Base-by-base conservation (phyloP, 371 early-diverging fungal species). In the Mortierella sp. region DNA sequence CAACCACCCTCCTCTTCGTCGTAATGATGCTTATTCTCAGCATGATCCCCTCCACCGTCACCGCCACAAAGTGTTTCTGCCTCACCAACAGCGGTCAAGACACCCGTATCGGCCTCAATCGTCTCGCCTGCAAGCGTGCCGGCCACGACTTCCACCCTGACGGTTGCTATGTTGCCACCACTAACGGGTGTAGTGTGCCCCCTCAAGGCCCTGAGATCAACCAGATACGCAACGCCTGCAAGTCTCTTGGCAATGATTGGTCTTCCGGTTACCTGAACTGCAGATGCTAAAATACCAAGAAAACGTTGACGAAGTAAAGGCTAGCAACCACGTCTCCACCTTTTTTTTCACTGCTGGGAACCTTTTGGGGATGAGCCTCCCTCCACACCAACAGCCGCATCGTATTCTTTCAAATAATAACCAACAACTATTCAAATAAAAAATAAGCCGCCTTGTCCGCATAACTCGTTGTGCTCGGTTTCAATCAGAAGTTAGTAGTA, bases 251-350 rank as follows among this genome's bases (percentile, higher is more conserved):
- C 4, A 21, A 8, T 8, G 38, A 34, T 0, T 65, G 65, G 65
- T 65, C 65, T 19, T 21, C 31, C 9, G 65, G 65, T 31, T 65
- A 65, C 65, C 34, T 65, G 34, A 65, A 65, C 21, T 65, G 65
- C 65, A 19, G 21, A 8, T 65, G 65, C 65, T 38, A 65, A 65
- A 21, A 21, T 5, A 38, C 28, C 5, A 28, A 28, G 5, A n/a
- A 58, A 7, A 58, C 3, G n/a, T 8, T 3, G 28, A 10, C 13
- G 16, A 60, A 60, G 28, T 14, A 28, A 58, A n/a, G 28, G 8
- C 3, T 3, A 3, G 28, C 2, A 28, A 0, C 5, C 42, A 38
- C 42, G n/a, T 57, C 2, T 26, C 26, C 10, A 8, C 26, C 26
- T 58, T 58, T 7, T 26, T n/a, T 55, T n/a, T 24, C 9, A 24